phyloP scores from a whole-genome alignment of 75 land plant genomes.

The Pinus tabuliformis region DNA sequence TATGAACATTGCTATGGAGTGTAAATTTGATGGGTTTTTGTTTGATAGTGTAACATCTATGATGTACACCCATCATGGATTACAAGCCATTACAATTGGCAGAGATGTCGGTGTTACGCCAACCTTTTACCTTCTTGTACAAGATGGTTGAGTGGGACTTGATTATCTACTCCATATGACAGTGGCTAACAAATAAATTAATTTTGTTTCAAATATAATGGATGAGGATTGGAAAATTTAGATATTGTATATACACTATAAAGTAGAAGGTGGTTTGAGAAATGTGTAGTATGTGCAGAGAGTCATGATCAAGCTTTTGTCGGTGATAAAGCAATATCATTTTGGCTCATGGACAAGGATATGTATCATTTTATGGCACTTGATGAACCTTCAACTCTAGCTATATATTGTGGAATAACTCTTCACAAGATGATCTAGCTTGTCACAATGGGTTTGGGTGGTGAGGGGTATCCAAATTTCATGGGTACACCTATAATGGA shows the following conservation, averaged over 20 bases:
- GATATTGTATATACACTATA: slow-evolving; percentile 76
- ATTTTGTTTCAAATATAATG: slow-evolving; percentile 25
- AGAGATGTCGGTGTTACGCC: slow-evolving; percentile 84
- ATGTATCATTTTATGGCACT: slow-evolving; percentile 95
- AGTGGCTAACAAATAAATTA: slow-evolving; percentile 91
- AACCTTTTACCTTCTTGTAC: slow-evolving; percentile 68
- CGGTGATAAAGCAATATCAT: slow-evolving; percentile 91
- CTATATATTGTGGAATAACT: slow-evolving; percentile 88
- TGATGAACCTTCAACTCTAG: slow-evolving; percentile 71
- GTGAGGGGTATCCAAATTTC: slow-evolving; percentile 90
- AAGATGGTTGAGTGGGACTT: slow-evolving; percentile 89
- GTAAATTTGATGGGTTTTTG: slow-evolving; percentile 90
- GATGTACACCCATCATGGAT: slow-evolving; percentile 72
- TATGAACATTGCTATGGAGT: slow-evolving; percentile 21
- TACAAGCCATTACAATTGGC: too few relatives aligned
- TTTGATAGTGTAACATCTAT: slow-evolving; percentile 98
- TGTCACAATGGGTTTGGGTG: slow-evolving; percentile 88
- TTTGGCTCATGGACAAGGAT: slow-evolving; percentile 99
- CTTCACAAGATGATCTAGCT: slow-evolving; percentile 93
- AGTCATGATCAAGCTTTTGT: slow-evolving; percentile 96
- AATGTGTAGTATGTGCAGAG: slow-evolving; percentile 88
- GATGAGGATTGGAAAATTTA: slow-evolving; percentile 75
- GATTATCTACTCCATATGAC: slow-evolving; percentile 95
- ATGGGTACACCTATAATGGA: slow-evolving; percentile 99
- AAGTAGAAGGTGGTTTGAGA: slow-evolving; percentile 87